Base-by-base conservation (phyloP, 148 eudicot genomes). In the Simmondsia chinensis region DNA sequence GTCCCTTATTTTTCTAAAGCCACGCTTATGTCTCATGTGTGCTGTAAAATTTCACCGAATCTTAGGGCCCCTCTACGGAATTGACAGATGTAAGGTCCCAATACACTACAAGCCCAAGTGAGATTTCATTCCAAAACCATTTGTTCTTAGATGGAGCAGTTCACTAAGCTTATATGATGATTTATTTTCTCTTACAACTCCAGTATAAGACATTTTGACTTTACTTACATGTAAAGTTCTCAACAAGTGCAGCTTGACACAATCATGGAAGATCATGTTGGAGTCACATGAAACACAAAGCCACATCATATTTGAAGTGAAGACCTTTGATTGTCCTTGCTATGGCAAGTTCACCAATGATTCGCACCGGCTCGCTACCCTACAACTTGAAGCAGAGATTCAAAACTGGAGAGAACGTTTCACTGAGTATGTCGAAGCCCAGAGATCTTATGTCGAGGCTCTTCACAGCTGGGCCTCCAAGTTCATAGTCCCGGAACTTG, bases 271-370 rank as follows among this genome's bases (percentile, higher is more conserved):
- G 63, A 63, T 66, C 23, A 86, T 91, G 94, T 50, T 79, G 86
- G 95, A 82, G 54, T 74, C 77, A 59, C 89, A 91, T 69, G 94
- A 91, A 65, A 79, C 83, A 52, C 99, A 91, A 56, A 79, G 69
- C 63, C 82, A 76, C 64, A 86, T 91, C 20, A 79, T 91, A 38
- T 70, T 43, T 43, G 79, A 91, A 64, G 99, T 82, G 34, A 91
- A 77, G 70, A 62, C 63, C 5, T 91, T 71, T 48, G 83, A 79
- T 35, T 66, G 94, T 44, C 89, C 96, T 16, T 60, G 79, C 13
- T 86, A 79, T 36, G 94, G 89, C 8, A 91, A 86, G 55, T 86
- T 85, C 64, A 71, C 81, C 55, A 75, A 80, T 25, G 74, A 85
- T 40, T 69, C 75, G 6, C 99, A 86, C 64, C 69, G 94, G 24